Evolutionary conservation across 2,329 filamentous ascomycete genomes (phyloP).

Genomic region (Neodidymelliopsis sp.): DNA sequence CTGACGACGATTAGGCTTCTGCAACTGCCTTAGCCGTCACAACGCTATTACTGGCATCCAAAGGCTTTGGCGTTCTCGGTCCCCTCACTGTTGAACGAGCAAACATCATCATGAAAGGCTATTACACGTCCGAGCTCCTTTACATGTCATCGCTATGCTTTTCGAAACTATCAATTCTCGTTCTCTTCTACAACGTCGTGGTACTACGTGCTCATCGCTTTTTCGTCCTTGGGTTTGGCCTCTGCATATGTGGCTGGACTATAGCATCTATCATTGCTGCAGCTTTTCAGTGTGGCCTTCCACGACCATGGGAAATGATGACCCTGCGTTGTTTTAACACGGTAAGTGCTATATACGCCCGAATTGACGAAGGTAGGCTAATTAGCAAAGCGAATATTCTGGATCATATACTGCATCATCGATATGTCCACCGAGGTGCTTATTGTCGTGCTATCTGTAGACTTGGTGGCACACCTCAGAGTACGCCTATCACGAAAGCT

Average conservation of each 20-base stretch:
- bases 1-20: slow-evolving; percentile 33
- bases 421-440: slow-evolving; percentile 43
- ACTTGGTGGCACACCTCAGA: slow-evolving; percentile 39
- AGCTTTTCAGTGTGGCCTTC: slow-evolving; percentile 43
- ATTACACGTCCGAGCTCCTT: slow-evolving; percentile 45
- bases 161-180: slow-evolving; percentile 40
- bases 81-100: slow-evolving; percentile 27
- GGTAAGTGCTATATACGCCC: slow-evolving; percentile 24
- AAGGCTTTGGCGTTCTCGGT: slow-evolving; percentile 31
- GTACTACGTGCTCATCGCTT: slow-evolving; percentile 30
- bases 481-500: slow-evolving; percentile 35
- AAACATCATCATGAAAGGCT: slow-evolving; percentile 38
- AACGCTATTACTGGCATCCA: slow-evolving; percentile 32
- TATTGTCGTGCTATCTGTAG: slow-evolving; percentile 42
- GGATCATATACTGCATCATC: slow-evolving; percentile 45
- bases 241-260: slow-evolving; percentile 39
- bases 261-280: slow-evolving; percentile 32
- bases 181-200: slow-evolving; percentile 38
- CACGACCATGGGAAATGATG: slow-evolving; percentile 40
- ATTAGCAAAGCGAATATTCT: slow-evolving; percentile 39
- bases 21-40: slow-evolving; percentile 39
- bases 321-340: slow-evolving; percentile 38
- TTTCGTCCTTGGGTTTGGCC: slow-evolving; percentile 26
- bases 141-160: slow-evolving; percentile 41
- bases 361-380: slow-evolving; percentile 15